Base-by-base conservation (phyloP, 805 yeast species). In the Ogataea ganodermae region DNA sequence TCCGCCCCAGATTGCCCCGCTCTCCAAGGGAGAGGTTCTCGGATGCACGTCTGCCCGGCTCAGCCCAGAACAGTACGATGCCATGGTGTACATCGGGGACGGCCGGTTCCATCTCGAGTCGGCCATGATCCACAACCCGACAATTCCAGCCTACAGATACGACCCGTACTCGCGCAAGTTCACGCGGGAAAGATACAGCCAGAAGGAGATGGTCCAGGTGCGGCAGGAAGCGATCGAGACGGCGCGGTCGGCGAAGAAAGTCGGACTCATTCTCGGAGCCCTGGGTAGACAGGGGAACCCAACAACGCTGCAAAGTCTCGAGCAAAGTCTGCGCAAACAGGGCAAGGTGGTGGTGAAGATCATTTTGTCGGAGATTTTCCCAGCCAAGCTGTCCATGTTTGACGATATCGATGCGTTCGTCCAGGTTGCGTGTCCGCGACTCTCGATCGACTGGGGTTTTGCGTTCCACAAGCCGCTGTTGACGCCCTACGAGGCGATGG, bases 361-460 rank as follows among this genome's bases (percentile, higher is more conserved):
- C 46, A 83, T 94, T 28, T 67, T 94, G 13, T 86, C 96, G 46
- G 99, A 94, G 65, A 89, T 94, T 16, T 91, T 94, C 68, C 99
- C 99, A 0, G 86, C 82, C 44, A 94, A 94, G 58, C 71, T 94
- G 30, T 84, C 97, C 9, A 85, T 87, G 84, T 94, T 94, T 67
- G 91, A 89, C 58, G 94, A 89, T 59, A 80, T 92, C 14, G 99
- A 94, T 67, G 96, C 91, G 1, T 94, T 94, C 75, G 87, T 94
- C 12, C 99, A 94, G 67, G 96, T 94, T 2, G 99, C 99, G 0
- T 94, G 99, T 64, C 99, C 99, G 0, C 75, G 99, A 59, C 71
- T 94, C 38, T 89, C 96, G 1, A 92, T 94, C 35, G 99, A 94
- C 66, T 94, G 99, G 99, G 99, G 99, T 0, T 94, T 94, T 65